These are phyloP conservation scores for Halenospora varia DNA, from an alignment of 495 filamentous ascomycete genomes.

Conservation along the genomic window DNA sequence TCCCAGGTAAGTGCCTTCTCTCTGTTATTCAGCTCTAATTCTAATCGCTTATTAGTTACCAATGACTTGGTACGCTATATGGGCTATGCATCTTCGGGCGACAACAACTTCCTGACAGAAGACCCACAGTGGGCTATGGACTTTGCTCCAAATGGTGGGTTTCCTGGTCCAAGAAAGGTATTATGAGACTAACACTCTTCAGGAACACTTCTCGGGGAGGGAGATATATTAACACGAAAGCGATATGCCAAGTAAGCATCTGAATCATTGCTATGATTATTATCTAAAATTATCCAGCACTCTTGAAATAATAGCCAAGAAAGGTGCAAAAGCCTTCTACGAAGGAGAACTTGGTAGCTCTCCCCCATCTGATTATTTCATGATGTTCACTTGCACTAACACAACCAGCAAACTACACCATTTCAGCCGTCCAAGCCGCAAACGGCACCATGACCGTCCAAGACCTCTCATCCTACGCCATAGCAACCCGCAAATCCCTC, in stretches of 20 bases:
- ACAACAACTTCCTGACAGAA: constrained; percentile 59
- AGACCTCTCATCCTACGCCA: constrained; percentile 67
- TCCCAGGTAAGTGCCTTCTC: constrained; percentile 40
- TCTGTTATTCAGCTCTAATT: background rate
- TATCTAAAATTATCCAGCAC: constrained; percentile 35
- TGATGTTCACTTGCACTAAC: constrained; percentile 36
- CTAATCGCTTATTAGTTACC: constrained; percentile 33
- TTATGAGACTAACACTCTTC: background rate
- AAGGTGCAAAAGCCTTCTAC: constrained; percentile 75
- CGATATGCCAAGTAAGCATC: constrained; percentile 58
- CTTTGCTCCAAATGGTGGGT: constrained; percentile 70
- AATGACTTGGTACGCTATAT: constrained; percentile 70
- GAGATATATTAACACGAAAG: constrained; percentile 72
- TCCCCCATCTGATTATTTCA: background rate
- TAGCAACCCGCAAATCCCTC: constrained; percentile 55
- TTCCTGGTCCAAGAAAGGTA: background rate
- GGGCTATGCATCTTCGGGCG: constrained; percentile 26
- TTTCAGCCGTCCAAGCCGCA: constrained; percentile 53
- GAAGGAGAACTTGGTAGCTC: constrained; percentile 43
- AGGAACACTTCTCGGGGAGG: constrained; percentile 61
- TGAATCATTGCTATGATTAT: background rate
- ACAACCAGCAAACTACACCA: constrained; percentile 56
- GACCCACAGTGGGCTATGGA: constrained; percentile 80
- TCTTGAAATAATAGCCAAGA: constrained; percentile 64
- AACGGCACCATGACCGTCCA: constrained; percentile 82